These are phyloP conservation scores for Caryopteris hybrid DNA, from an alignment of 305 asterid genomes.

Conservation along the genomic window DNA sequence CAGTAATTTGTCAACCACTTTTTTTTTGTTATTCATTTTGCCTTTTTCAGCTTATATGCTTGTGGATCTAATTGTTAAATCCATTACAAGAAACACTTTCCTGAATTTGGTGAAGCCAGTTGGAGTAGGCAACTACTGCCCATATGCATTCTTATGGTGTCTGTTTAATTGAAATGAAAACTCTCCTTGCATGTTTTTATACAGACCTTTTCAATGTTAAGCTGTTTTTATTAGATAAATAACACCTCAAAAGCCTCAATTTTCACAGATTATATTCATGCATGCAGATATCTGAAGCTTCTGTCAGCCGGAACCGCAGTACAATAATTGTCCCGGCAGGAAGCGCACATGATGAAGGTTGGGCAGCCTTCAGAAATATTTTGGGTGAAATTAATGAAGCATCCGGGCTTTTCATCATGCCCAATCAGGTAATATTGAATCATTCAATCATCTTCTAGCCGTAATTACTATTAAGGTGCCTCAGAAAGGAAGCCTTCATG, in stretches of 20 bases:
- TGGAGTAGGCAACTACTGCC: not conserved
- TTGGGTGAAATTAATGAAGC: constrained; percentile 89
- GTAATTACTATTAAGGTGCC: constrained; percentile 13
- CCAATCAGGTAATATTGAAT: constrained; percentile 53
- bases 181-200: not conserved
- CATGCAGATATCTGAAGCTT: constrained; percentile 90
- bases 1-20: not conserved
- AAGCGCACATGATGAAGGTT: constrained; percentile 80
- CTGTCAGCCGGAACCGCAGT: constrained; percentile 93
- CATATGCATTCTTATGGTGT: not conserved
- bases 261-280: constrained; percentile 13
- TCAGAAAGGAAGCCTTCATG: constrained; percentile 12
- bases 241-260: constrained; percentile 7
- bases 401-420: constrained; percentile 57
- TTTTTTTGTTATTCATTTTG: not conserved
- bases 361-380: constrained; percentile 88
- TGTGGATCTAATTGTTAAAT: not conserved
- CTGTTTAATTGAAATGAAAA: not conserved
- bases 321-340: constrained; percentile 95
- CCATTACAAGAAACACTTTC: too few species aligned
- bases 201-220: not conserved
- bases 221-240: not conserved
- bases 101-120: constrained; percentile 9
- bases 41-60: not conserved
- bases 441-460: constrained; percentile 8